phyloP scores from a whole-genome alignment of 2,329 filamentous ascomycete species.

The Paecilomyces formosus region DNA sequence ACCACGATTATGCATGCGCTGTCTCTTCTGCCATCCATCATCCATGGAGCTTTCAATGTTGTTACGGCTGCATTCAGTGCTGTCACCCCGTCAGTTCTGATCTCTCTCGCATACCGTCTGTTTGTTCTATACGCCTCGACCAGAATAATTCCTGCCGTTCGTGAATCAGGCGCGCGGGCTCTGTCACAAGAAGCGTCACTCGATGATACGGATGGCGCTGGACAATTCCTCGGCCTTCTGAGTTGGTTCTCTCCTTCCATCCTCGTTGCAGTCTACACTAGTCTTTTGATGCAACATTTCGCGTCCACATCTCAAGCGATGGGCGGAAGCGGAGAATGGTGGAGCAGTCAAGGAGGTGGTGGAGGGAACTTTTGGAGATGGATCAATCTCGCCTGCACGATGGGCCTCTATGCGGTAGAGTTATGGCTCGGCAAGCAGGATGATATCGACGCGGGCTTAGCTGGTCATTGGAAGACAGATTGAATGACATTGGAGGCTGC shows the following conservation, averaged over 20 bases:
- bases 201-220: conserved; percentile 77
- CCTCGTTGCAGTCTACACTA: conserved; percentile 92
- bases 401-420: conserved; percentile 85
- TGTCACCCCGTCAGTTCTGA: conserved; percentile 91
- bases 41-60: conserved; percentile 77
- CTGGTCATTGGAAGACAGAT: conserved; percentile 88
- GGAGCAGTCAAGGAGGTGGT: conserved; percentile 76
- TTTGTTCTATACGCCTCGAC: conserved; percentile 94
- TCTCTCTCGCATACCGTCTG: conserved; percentile 86
- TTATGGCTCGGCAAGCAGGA: conserved; percentile 67
- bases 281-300: conserved; percentile 90
- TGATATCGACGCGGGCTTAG: conserved; percentile 65
- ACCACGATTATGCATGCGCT: conserved; percentile 81
- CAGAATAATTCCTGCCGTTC: conserved; percentile 88
- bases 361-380: conserved; percentile 87
- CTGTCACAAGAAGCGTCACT: conserved; percentile 77
- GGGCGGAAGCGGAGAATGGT: conserved; percentile 62
- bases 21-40: conserved; percentile 71
- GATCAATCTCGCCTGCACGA: conserved; percentile 84
- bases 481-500: conserved; percentile 38
- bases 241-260: conserved; percentile 95
- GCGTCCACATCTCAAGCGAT: conserved; percentile 58
- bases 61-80: conserved; percentile 89
- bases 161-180: conserved; percentile 74
- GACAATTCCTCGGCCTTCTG: conserved; percentile 70